These are phyloP conservation scores for Rhizopogon vinicolor DNA, from an alignment of 768 basidiomycete genomes.

Conservation along the genomic window DNA sequence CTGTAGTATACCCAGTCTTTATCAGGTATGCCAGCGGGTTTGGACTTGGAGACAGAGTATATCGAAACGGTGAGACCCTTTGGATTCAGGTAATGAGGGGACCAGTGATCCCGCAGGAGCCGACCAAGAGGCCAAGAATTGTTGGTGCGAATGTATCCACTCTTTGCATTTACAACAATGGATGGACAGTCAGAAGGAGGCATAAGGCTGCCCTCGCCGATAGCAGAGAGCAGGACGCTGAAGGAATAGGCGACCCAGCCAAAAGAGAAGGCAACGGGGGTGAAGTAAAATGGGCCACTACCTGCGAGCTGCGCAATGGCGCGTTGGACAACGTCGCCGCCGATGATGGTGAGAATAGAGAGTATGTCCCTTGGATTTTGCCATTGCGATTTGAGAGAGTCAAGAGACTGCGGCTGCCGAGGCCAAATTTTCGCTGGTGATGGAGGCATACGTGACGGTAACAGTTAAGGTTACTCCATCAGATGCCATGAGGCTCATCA, in stretches of 20 bases:
- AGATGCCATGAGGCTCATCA: too few species aligned
- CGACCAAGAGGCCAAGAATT: conserved; percentile 25
- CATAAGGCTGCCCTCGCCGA: background rate
- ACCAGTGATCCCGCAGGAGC: conserved; percentile 22
- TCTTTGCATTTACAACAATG: background rate
- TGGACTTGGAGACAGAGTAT: conserved; percentile 9
- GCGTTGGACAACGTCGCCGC: background rate
- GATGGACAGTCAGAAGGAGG: background rate
- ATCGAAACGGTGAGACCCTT: conserved; percentile 17
- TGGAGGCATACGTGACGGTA: background rate
- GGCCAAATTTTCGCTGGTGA: background rate
- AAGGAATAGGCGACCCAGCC: conserved; percentile 30
- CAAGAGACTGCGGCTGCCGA: background rate
- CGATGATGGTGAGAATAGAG: background rate
- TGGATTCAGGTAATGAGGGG: conserved; percentile 1
- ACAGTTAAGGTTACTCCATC: too few species aligned
- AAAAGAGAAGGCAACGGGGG: conserved; percentile 29
- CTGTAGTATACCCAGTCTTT: conserved; percentile 24
- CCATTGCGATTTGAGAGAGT: background rate
- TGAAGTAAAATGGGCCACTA: conserved; percentile 6
- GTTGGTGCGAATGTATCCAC: conserved; percentile 21
- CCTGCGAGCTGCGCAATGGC: background rate
- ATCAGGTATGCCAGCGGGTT: conserved; percentile 13
- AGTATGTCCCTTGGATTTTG: background rate
- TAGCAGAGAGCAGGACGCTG: conserved; percentile 14